Evolutionary conservation across 495 filamentous ascomycete genomes (phyloP), one percentile per base, ranked within the genome.

Genomic region (Tuber microsphaerosporum): DNA sequence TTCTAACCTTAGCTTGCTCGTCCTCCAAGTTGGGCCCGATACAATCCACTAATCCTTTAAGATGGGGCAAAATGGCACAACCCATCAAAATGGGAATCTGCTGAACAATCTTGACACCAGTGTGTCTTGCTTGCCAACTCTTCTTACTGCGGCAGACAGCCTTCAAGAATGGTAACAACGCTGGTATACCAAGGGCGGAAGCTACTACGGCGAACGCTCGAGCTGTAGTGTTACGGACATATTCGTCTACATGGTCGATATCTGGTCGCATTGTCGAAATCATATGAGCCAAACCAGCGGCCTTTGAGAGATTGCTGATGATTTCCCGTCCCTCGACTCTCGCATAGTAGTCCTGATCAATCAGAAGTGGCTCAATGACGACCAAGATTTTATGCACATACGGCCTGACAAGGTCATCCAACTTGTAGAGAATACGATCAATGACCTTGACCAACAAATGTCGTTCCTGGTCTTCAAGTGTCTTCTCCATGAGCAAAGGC

Each of bases 1-100:
- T 98, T 77, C 95, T 89, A 44, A 99, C 96, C 85, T 98, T 98
- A 70, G 94, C 92, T 84, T 98, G 95, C 80, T 99, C 96, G 83
- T 99, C 96, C 80, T 94, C 96, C 22, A 99, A 88, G 83, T 97
- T 97, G 75, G 94, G 93, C 14, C 91, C 92, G 82, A 99, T 97
- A 84, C 94, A 97, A 76, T 98, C 96, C 26, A 99, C 96, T 41
- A 99, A 87, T 10, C 93, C 94, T 83, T 97, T 97, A 70, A 99
- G 88, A 83, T 99, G 94, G 46, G 95, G 96, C 42, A 99, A 87
- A 77, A 98, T 94, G 43, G 96, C 96, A 83, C 95, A 98, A 45
- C 96, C 96, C 94, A 99, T 97, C 20, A 98, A 85, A 81, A 99
- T 99, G n/a, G 96, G 94, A 80, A 99, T 97, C 84, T 99, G 96